Evolutionary conservation across 73 alveolate genomes (phyloP).

Genomic region (Effrenium voratum): DNA sequence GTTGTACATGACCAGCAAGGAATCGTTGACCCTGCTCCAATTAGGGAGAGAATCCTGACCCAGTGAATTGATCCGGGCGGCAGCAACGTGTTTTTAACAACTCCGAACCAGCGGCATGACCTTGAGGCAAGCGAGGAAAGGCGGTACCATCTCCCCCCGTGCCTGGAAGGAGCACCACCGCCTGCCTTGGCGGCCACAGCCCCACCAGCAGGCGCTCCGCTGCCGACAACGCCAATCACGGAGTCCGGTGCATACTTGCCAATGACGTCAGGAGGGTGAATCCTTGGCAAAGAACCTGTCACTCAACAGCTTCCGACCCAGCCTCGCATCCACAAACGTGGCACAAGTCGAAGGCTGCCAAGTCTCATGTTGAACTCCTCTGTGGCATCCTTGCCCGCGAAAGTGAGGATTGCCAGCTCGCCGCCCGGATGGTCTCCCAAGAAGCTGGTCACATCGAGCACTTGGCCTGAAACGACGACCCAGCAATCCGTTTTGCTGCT

Average conservation of each 20-base stretch:
- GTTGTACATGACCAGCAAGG: not conserved
- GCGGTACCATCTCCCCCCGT: not conserved
- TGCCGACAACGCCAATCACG: constrained; percentile 39
- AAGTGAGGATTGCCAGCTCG: constrained; percentile 30
- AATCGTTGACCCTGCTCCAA: not conserved
- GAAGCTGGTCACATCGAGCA: constrained; percentile 95
- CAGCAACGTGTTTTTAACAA: not conserved
- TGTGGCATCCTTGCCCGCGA: constrained; percentile 41
- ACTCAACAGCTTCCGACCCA: not conserved
- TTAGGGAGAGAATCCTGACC: not conserved
- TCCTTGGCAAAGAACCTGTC: not conserved
- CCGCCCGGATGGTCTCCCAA: constrained; percentile 66
- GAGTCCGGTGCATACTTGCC: constrained; percentile 85
- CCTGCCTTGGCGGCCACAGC: constrained; percentile 25
- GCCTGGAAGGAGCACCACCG: not conserved
- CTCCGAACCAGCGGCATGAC: not conserved
- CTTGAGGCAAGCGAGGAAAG: not conserved
- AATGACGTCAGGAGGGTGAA: constrained; percentile 84
- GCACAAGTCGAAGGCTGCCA: not conserved
- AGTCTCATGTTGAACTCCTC: constrained; percentile 52
- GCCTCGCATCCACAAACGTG: not conserved
- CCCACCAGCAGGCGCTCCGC: constrained; percentile 27
- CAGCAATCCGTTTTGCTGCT: constrained; percentile 95
- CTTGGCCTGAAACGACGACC: constrained; percentile 95
- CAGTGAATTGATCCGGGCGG: not conserved